phyloP scores from a whole-genome alignment of 495 filamentous ascomycete species.

The Usnea hakonensis region DNA sequence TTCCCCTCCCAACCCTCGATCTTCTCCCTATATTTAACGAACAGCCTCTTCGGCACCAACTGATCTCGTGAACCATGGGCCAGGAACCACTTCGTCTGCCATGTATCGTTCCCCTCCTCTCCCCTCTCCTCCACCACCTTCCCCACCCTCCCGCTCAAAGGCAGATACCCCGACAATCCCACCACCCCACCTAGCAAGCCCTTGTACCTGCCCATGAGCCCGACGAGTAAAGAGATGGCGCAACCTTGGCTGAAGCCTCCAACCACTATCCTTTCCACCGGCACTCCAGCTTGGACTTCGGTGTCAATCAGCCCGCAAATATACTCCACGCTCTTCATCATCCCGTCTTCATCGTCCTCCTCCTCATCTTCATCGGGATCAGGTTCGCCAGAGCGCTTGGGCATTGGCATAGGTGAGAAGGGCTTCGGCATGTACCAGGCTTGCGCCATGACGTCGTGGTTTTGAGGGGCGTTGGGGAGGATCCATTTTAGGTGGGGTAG shows the following conservation, averaged over 20 bases:
- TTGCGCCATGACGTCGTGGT: slow-evolving; percentile 32
- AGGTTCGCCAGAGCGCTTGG: slow-evolving; percentile 15
- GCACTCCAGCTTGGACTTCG: slow-evolving; percentile 30
- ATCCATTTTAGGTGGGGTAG: slow-evolving; percentile 35
- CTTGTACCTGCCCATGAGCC: slow-evolving; percentile 29
- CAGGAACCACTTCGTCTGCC: slow-evolving; percentile 5
- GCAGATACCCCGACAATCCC: slow-evolving; percentile 36
- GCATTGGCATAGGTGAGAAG: slow-evolving; percentile 29
- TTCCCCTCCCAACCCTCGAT: slow-evolving; percentile 3
- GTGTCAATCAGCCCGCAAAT: slow-evolving; percentile 33
- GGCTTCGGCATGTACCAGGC: slow-evolving; percentile 36
- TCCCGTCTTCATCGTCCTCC: slow-evolving; percentile 31
- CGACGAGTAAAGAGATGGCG: slow-evolving; percentile 32
- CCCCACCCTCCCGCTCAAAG: slow-evolving; percentile 14
- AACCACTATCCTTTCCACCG: slow-evolving; percentile 31
- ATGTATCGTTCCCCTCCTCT: neutral
- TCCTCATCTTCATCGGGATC: slow-evolving; percentile 23
- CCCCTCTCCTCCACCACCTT: neutral
- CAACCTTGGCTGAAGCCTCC: slow-evolving; percentile 40
- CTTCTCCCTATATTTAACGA: slow-evolving; percentile 2
- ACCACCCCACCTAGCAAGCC: slow-evolving; percentile 33
- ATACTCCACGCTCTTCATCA: slow-evolving; percentile 32
- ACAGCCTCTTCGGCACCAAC: slow-evolving; percentile 8
- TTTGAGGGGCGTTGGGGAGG: slow-evolving; percentile 35
- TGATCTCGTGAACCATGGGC: slow-evolving; percentile 9